Conservation (phyloP, 345 rosid genomes). For the Melaleuca quinquenervia region DNA sequence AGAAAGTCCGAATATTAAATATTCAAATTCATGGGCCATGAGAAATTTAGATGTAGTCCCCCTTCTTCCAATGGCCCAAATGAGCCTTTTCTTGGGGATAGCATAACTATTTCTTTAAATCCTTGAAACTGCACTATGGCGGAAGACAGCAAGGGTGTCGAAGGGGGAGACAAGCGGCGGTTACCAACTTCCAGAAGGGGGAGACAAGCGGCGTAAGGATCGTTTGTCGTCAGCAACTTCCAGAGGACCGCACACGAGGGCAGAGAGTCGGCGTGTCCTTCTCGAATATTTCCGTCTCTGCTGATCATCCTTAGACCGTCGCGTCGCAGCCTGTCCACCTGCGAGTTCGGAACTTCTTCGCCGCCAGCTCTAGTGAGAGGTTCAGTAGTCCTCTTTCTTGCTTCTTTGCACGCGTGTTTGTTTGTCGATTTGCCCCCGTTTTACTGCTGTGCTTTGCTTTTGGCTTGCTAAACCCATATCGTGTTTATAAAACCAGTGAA, state of each 20-base stretch:
- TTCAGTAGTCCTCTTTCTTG: neutral
- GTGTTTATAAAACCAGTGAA: too few relatives aligned
- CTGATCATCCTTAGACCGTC: neutral
- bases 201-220: too few relatives aligned
- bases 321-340: neutral
- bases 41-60: too few relatives aligned
- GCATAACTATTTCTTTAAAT: too few relatives aligned
- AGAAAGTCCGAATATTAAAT: too few relatives aligned
- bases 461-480: neutral
- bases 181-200: too few relatives aligned
- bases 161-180: too few relatives aligned
- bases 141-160: too few relatives aligned
- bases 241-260: neutral
- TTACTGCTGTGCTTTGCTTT: neutral
- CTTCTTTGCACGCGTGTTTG: neutral
- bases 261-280: neutral
- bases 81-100: too few relatives aligned
- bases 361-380: neutral
- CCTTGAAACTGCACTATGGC: too few relatives aligned
- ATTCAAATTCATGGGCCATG: too few relatives aligned
- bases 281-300: neutral
- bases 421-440: neutral
- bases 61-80: too few relatives aligned
- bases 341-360: neutral
- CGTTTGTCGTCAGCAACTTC: neutral